phyloP scores from a whole-genome alignment of 768 basidiomycete genomes.

The Lactifluus volemus region DNA sequence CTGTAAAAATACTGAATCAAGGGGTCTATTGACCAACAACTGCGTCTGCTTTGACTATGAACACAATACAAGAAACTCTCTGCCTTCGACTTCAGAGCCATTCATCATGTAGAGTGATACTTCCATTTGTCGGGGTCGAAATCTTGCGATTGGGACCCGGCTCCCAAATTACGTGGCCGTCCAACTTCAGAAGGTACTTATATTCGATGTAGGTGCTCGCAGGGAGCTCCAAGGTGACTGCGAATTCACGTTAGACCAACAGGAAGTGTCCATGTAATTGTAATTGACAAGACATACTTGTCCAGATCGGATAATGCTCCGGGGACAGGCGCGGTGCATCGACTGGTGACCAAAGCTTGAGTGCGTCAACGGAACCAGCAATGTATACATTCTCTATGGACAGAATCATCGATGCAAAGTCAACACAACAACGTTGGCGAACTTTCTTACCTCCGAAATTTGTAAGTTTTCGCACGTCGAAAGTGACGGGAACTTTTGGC shows the following conservation, averaged over 20 bases:
- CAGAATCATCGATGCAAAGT: not conserved
- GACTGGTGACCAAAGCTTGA: conserved; percentile 54
- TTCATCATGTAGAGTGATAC: conserved; percentile 22
- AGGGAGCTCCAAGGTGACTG: too few species aligned
- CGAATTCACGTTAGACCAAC: not conserved
- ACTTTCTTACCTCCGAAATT: conserved; percentile 43
- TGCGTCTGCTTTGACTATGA: not conserved
- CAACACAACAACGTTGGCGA: not conserved
- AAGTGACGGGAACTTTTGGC: conserved; percentile 43
- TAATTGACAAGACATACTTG: conserved; percentile 35
- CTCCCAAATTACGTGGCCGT: conserved; percentile 49
- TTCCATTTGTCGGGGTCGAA: conserved; percentile 37
- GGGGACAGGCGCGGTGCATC: conserved; percentile 47
- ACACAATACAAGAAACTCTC: not conserved
- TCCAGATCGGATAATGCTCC: conserved; percentile 60
- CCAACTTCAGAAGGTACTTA: too few species aligned
- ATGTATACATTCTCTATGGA: conserved; percentile 58
- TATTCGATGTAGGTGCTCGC: too few species aligned
- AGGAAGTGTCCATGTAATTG: not conserved
- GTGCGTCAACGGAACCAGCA: conserved; percentile 47
- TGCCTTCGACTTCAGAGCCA: conserved; percentile 23
- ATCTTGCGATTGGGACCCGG: conserved; percentile 51
- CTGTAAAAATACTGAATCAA: too few species aligned
- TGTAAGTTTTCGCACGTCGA: conserved; percentile 57
- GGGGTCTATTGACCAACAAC: not conserved